phyloP scores from a whole-genome alignment of 345 rosid genomes.

The Citrus inodora region DNA sequence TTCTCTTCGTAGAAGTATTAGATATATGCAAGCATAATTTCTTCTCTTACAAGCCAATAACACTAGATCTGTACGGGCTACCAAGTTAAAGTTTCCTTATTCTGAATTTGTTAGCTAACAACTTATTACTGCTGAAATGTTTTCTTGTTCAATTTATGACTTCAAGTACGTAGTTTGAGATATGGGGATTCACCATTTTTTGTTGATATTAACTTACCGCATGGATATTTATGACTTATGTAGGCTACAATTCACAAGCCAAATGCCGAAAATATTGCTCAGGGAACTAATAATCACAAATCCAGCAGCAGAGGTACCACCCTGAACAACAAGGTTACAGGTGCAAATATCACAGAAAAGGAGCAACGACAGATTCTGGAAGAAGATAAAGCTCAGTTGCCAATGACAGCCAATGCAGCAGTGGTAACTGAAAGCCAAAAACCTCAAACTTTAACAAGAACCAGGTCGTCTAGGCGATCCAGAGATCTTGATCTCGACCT shows the following conservation, averaged over 20 bases:
- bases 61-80: not conserved
- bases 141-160: not conserved
- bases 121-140: not conserved
- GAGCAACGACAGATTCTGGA: conserved; percentile 31
- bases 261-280: conserved; percentile 24
- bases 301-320: conserved; percentile 16
- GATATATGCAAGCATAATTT: not conserved
- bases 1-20: not conserved
- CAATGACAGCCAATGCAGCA: conserved; percentile 3
- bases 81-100: not conserved
- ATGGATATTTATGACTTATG: not conserved
- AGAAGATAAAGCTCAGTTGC: conserved; percentile 31
- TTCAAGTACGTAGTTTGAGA: not conserved
- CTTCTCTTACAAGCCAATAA: not conserved
- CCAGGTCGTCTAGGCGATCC: conserved; percentile 71
- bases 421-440: conserved; percentile 31
- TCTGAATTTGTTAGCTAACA: not conserved
- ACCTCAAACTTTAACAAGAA: conserved; percentile 55
- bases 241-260: conserved; percentile 32
- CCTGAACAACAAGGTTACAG: conserved; percentile 15
- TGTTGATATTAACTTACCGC: not conserved
- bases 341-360: conserved; percentile 14
- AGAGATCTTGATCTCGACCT: conserved; percentile 70
- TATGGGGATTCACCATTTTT: not conserved
- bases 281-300: conserved; percentile 28